Percentiles rank a stretch among this genome's conserved stretches.
These are phyloP conservation scores for Circinella umbellata DNA, from an alignment of 371 early-diverging fungal species.

Conservation along the genomic window DNA sequence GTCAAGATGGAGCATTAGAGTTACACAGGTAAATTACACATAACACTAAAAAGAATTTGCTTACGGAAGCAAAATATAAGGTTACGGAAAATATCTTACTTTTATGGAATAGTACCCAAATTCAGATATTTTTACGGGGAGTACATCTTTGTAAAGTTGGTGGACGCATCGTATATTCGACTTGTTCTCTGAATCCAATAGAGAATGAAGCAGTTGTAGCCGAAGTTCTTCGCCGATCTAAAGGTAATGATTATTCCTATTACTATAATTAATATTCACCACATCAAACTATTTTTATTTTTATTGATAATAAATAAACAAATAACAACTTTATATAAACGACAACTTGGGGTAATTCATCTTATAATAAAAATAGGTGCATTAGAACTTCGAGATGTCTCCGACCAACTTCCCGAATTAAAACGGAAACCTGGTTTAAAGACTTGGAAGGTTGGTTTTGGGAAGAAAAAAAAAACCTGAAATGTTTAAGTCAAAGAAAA, in stretches of 20 bases:
- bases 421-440: conserved; percentile 81
- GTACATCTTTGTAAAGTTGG: conserved; percentile 89
- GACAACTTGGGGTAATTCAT: not conserved
- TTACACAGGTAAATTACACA: conserved; percentile 72
- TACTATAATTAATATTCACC: not conserved
- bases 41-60: not conserved
- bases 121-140: conserved; percentile 89
- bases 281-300: too few relatives aligned
- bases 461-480: not conserved
- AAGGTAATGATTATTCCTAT: conserved; percentile 32
- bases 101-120: conserved; percentile 67
- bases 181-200: conserved; percentile 98
- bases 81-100: not conserved
- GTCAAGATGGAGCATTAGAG: conserved; percentile 70
- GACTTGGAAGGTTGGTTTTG: conserved; percentile 81
- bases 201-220: conserved; percentile 97
- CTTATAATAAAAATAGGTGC: conserved; percentile 49
- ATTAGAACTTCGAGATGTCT: conserved; percentile 85
- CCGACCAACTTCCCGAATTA: conserved; percentile 71
- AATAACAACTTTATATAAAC: too few relatives aligned
- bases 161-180: conserved; percentile 98
- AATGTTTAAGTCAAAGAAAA: not conserved
- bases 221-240: conserved; percentile 70
- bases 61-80: not conserved
- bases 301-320: too few relatives aligned